A percentile compares a stretch with the other conserved stretches of the same genome.
phyloP scores from a whole-genome alignment of 352 stramenopile species.

The Saprolegnia diclina region DNA sequence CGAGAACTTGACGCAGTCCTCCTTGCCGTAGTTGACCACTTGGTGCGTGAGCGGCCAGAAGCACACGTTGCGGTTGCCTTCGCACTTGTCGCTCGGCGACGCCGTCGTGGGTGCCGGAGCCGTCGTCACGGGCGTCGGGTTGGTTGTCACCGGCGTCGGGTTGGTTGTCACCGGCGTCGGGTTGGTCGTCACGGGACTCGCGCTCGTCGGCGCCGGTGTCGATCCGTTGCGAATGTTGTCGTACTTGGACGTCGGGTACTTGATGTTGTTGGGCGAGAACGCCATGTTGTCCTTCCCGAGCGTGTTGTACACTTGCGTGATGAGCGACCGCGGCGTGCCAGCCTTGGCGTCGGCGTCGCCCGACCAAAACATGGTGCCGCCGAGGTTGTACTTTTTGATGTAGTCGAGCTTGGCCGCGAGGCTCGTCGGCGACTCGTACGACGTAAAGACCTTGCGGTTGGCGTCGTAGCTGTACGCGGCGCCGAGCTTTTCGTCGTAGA shows the following conservation, averaged over 20 bases:
- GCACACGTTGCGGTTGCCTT: conserved; percentile 1
- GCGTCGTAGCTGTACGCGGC: conserved; percentile 21
- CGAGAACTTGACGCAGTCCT: not conserved
- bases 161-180: not conserved
- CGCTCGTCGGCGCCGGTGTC: not conserved
- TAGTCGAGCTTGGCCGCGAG: conserved; percentile 11
- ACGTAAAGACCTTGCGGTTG: not conserved
- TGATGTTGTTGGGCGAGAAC: conserved; percentile 10
- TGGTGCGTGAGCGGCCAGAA: conserved; percentile 12
- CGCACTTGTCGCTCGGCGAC: not conserved
- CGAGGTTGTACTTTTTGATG: conserved; percentile 14
- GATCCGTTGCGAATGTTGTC: conserved; percentile 16
- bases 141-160: not conserved
- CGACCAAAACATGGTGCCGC: conserved; percentile 17
- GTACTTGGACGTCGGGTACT: conserved; percentile 17
- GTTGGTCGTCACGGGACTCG: not conserved
- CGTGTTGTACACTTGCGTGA: conserved; percentile 14
- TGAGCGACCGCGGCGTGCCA: conserved; percentile 4
- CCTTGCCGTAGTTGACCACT: conserved; percentile 1
- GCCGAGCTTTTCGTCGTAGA: conserved; percentile 10
- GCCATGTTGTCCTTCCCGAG: conserved; percentile 22
- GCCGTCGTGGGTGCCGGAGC: not conserved
- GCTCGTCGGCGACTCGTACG: conserved; percentile 9
- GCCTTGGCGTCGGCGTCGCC: conserved; percentile 4
- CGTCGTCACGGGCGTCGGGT: not conserved